These are phyloP conservation scores for Trypanosoma vivax DNA, from an alignment of 208 protist species.

Conservation along the genomic window DNA sequence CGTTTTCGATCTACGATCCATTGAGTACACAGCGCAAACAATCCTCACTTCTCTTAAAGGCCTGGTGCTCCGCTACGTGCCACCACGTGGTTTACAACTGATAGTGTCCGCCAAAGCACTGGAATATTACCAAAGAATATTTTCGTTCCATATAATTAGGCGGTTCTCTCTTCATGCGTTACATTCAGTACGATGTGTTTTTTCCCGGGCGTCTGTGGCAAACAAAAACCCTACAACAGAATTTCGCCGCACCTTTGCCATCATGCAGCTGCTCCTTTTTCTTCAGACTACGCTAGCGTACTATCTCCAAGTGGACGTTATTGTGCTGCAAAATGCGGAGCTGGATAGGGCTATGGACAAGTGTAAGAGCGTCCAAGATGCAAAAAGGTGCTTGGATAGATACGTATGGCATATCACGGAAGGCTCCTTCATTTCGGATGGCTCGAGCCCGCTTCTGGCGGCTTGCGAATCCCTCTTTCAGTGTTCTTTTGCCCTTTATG, in stretches of 20 bases:
- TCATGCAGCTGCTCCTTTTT: slow-evolving; percentile 66
- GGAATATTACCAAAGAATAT: slow-evolving; percentile 70
- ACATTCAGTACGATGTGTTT: slow-evolving; percentile 36
- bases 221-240: slow-evolving; percentile 52
- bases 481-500: slow-evolving; percentile 38
- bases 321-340: slow-evolving; percentile 32
- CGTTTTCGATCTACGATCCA: slow-evolving; percentile 18
- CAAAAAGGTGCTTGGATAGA: slow-evolving; percentile 60
- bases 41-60: slow-evolving; percentile 37
- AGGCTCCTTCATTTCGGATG: slow-evolving; percentile 56
- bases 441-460: slow-evolving; percentile 29
- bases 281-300: slow-evolving; percentile 50
- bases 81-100: slow-evolving; percentile 44
- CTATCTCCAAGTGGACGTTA: slow-evolving; percentile 79
- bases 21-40: slow-evolving; percentile 46
- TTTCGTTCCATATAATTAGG: slow-evolving; percentile 54
- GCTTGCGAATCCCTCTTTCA: slow-evolving; percentile 43
- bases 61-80: slow-evolving; percentile 38
- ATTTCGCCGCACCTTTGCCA: slow-evolving; percentile 48
- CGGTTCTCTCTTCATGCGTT: slow-evolving; percentile 63
- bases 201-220: slow-evolving; percentile 50
- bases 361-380: slow-evolving; percentile 68
- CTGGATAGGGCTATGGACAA: slow-evolving; percentile 26
- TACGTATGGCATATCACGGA: slow-evolving; percentile 72
- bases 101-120: slow-evolving; percentile 64